These are phyloP conservation scores for Colletotrichum tanaceti DNA, from an alignment of 2,329 filamentous ascomycete genomes.

Conservation along the genomic window DNA sequence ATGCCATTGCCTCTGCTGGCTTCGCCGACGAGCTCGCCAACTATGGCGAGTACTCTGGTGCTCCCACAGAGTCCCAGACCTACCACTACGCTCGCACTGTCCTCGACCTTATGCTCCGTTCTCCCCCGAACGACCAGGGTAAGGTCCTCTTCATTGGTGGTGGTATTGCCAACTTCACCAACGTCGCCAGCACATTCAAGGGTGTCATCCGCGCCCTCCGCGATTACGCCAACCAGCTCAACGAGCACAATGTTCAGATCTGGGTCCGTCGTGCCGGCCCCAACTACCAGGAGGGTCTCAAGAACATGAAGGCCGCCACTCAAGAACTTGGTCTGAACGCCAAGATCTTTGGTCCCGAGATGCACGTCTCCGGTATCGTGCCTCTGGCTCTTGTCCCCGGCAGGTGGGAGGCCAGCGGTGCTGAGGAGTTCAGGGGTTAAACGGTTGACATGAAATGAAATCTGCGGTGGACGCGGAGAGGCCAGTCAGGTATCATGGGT, in stretches of 20 bases:
- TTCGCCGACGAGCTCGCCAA: slow-evolving; percentile 98
- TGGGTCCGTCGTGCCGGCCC: slow-evolving; percentile 92
- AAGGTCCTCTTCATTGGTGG: slow-evolving; percentile 99
- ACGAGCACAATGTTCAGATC: slow-evolving; percentile 98
- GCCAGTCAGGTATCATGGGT: slow-evolving; percentile 31
- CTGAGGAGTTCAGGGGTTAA: slow-evolving; percentile 71
- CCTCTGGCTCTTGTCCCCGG: slow-evolving; percentile 83
- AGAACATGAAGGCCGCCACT: slow-evolving; percentile 98
- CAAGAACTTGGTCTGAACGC: slow-evolving; percentile 86
- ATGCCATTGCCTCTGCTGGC: slow-evolving; percentile 95
- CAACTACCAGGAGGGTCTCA: slow-evolving; percentile 99
- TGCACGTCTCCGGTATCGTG: slow-evolving; percentile 98
- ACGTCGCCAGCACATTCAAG: slow-evolving; percentile 99
- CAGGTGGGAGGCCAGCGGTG: slow-evolving; percentile 70
- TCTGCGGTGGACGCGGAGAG: slow-evolving; percentile 27
- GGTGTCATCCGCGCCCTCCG: slow-evolving; percentile 97
- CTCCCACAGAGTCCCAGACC: slow-evolving; percentile 97
- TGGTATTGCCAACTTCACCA: slow-evolving; percentile 99
- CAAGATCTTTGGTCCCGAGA: slow-evolving; percentile 78
- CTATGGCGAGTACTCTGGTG: slow-evolving; percentile 99
- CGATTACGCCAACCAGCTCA: slow-evolving; percentile 85
- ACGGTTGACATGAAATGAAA: slow-evolving; percentile 36
- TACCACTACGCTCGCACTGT: slow-evolving; percentile 99
- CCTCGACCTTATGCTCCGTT: slow-evolving; percentile 95
- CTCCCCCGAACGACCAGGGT: slow-evolving; percentile 85